Evolutionary conservation across 306 rosid species (phyloP), one percentile per base, ranked within the genome.

Genomic region (Acacia crassicarpa): DNA sequence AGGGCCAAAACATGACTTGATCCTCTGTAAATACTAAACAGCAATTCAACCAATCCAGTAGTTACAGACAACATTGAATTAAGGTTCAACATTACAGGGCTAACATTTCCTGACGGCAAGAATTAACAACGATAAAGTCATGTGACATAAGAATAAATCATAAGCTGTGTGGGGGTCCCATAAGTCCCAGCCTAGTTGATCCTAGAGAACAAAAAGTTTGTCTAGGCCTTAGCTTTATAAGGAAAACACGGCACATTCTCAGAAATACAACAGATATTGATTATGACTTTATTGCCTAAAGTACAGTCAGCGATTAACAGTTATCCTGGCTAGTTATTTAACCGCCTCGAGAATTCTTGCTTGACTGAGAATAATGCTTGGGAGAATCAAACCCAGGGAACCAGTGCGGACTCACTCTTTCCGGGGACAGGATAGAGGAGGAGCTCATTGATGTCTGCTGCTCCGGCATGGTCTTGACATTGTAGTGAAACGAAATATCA

Each of bases 401-500:
- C 84, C 86, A 83, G 10, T 85, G 89, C 67, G 62, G 79, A 77
- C 72, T 83, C 70, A 85, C 23, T 73, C 43, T 84, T 43, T 84
- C 87, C 46, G 30, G 13, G 9, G 94, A 84, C 20, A 75, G 80
- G 69, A 86, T 79, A 23, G 67, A 23, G 43, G 97, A 40, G 80
- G 87, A 79, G 77, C 83, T 83, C 59, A 14, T 67, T 69, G 94
- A 80, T 49, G 83, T 65, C 61, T 84, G 90, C 82, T 83, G 91
- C 43, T 82, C 92, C 10, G 89, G 81, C 20, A 45, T 65, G 74
- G 97, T 63, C 59, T 85, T 93, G 3, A 79, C 68, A 78, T 86
- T 93, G 46, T 84, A 82, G 80, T 91, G 86, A 74, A 88, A 87
- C 44, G 92, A 85, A 78, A 85, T 70, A 78, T 91, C 93, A 49